These are phyloP conservation scores for Colletotrichum sp. DNA, from an alignment of 2,329 filamentous ascomycete species.

Conservation along the genomic window DNA sequence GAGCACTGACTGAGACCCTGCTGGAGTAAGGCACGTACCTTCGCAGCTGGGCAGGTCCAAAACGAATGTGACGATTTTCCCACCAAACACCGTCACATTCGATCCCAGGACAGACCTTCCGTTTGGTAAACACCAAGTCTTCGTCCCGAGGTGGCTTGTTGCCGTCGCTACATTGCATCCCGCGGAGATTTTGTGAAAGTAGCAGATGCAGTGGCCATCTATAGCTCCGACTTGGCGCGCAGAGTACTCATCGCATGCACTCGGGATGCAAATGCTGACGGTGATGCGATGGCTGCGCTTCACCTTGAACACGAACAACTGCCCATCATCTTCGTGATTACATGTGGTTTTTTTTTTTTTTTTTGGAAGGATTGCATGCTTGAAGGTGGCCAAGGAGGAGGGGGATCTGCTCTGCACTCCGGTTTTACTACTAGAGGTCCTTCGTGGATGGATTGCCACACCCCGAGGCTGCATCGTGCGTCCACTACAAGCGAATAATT, in stretches of 20 bases:
- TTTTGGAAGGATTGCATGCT: neutral
- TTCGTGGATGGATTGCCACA: neutral
- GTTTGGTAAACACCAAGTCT: accelerated
- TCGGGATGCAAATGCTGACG: neutral
- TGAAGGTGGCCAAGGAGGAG: accelerated
- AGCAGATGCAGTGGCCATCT: neutral
- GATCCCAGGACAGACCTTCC: too few species aligned
- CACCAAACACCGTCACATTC: too few species aligned
- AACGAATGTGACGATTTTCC: too few species aligned
- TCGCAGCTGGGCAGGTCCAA: too few species aligned
- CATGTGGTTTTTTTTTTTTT: neutral
- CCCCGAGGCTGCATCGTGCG: too few species aligned
- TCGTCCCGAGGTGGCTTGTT: too few species aligned
- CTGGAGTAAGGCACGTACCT: too few species aligned
- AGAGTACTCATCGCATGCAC: neutral
- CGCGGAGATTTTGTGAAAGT: accelerated
- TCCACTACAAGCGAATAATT: neutral
- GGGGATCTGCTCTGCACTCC: neutral
- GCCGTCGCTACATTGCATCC: accelerated
- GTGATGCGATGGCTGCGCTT: neutral
- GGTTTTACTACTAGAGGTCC: too few species aligned
- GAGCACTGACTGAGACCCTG: too few species aligned
- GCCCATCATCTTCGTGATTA: neutral
- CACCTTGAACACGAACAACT: neutral
- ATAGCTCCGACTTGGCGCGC: neutral